Evolutionary conservation across 108 stramenopile species (phyloP).

Genomic region (Skeletonema marinoi): DNA sequence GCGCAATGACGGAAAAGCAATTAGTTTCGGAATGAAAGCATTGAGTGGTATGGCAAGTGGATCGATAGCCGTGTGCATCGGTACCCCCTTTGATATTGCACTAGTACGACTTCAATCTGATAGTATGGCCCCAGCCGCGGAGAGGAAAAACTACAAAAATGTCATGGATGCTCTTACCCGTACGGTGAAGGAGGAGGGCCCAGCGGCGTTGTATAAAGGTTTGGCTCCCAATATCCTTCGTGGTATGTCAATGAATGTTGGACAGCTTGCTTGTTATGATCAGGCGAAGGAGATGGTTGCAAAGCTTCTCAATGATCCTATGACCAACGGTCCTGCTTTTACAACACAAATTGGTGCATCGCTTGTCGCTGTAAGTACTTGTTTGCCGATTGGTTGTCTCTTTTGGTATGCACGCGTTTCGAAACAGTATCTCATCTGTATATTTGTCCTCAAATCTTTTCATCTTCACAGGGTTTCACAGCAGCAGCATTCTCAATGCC

Average conservation of each 20-base stretch:
- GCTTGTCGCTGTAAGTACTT: conserved; percentile 58
- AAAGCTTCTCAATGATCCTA: conserved; percentile 71
- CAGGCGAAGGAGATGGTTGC: conserved; percentile 94
- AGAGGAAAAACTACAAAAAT: conserved; percentile 97
- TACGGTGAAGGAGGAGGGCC: conserved; percentile 91
- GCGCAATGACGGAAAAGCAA: conserved; percentile 81
- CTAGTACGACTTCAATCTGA: conserved; percentile 97
- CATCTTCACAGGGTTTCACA: conserved; percentile 84
- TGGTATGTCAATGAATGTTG: conserved; percentile 99
- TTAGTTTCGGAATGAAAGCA: conserved; percentile 88
- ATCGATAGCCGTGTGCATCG: conserved; percentile 95
- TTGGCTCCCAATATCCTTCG: conserved; percentile 93
- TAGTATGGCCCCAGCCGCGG: conserved; percentile 87
- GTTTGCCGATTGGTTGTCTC: neutral
- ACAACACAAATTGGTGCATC: conserved; percentile 86
- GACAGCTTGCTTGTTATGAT: conserved; percentile 99
- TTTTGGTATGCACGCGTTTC: neutral
- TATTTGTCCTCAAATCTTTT: neutral
- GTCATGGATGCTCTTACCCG: conserved; percentile 94
- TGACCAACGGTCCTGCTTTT: conserved; percentile 80
- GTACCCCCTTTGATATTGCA: conserved; percentile 98
- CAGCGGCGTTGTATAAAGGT: conserved; percentile 95
- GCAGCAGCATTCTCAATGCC: conserved; percentile 96
- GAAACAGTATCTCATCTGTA: neutral
- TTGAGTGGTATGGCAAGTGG: conserved; percentile 93